Evolutionary conservation across 2,329 filamentous ascomycete species (phyloP), one percentile per base, ranked within the genome.

Genomic region (Parasarocladium wereldwijsianum): DNA sequence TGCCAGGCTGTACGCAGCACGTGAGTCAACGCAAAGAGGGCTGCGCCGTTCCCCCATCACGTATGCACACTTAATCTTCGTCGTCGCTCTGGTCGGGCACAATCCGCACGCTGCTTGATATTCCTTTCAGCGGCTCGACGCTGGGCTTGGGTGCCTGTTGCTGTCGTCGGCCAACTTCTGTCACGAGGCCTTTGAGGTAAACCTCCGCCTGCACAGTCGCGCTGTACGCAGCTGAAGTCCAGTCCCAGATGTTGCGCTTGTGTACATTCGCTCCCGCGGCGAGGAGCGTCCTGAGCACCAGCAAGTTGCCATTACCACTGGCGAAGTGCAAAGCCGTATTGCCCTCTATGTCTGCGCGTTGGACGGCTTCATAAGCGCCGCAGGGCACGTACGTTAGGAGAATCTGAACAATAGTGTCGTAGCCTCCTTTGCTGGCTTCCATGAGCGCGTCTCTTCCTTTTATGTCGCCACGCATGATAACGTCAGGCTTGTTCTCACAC

Each of bases 271-370:
- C 82, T 8, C 84, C 84, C 1, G 80, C 81, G 3, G 78, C 74
- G 9, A 93, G 62, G 31, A 93, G 59, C 20, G 84, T 78, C 24
- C 84, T 64, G 32, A 92, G 55, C 1, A 82, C 78, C 32, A 85
- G 71, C 26, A 92, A 52, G 41, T 87, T 79, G 2, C 84, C 84
- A 43, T 81, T 81, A 26, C 78, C 78, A 43, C 75, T 83, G 9
- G 85, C 85, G 55, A 90, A 85, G 54, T 93, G 84, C 24, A 93
- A 60, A 1, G 83, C 80, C 3, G 83, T 92, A 47, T 92, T 90
- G n/a, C 84, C 84, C 34, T 78, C 68, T 2, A 63, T 44, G 44
- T 93, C 84, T 4, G 63, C 59, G 17, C 64, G 58, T 26, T 60
- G 60, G 6, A 80, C 63, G 3, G 68, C 65, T 1, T 57, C 56